phyloP scores from a whole-genome alignment of 805 yeast species.

The Citeromyces matritensis region DNA sequence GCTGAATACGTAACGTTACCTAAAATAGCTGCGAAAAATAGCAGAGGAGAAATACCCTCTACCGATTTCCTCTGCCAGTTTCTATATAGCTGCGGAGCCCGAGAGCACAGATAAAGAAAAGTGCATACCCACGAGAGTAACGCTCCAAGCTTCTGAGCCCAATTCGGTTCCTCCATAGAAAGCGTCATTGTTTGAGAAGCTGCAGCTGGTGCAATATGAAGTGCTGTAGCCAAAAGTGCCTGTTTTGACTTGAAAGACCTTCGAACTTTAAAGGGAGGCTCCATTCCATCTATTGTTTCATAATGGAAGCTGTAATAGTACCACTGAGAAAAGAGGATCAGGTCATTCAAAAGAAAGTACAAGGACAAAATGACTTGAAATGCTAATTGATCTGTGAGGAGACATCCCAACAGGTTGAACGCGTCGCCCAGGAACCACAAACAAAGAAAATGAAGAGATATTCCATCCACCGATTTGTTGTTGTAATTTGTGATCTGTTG shows the following conservation, averaged over 20 bases:
- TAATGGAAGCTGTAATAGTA: constrained; percentile 35
- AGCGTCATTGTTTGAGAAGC: background rate
- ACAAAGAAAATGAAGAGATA: constrained; percentile 40
- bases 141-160: constrained; percentile 8
- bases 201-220: background rate
- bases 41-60: constrained; percentile 31
- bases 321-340: constrained; percentile 26
- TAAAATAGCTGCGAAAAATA: constrained; percentile 30
- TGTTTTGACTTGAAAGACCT: no score
- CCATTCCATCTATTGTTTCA: no score
- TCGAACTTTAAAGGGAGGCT: no score
- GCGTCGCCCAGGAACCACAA: constrained; percentile 57
- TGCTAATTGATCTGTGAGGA: constrained; percentile 29
- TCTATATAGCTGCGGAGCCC: constrained; percentile 35
- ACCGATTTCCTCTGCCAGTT: constrained; percentile 30
- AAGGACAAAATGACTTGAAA: constrained; percentile 29
- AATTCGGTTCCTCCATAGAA: background rate
- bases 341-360: constrained; percentile 33
- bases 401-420: constrained; percentile 32
- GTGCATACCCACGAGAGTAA: constrained; percentile 38
- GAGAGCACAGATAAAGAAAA: constrained; percentile 26
- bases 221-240: no score
- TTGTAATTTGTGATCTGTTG: constrained; percentile 48
- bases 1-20: constrained; percentile 36
- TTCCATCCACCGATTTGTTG: constrained; percentile 50